These are phyloP conservation scores for Graphilbum fragrans DNA, from an alignment of 2,329 filamentous ascomycete species.

Conservation along the genomic window DNA sequence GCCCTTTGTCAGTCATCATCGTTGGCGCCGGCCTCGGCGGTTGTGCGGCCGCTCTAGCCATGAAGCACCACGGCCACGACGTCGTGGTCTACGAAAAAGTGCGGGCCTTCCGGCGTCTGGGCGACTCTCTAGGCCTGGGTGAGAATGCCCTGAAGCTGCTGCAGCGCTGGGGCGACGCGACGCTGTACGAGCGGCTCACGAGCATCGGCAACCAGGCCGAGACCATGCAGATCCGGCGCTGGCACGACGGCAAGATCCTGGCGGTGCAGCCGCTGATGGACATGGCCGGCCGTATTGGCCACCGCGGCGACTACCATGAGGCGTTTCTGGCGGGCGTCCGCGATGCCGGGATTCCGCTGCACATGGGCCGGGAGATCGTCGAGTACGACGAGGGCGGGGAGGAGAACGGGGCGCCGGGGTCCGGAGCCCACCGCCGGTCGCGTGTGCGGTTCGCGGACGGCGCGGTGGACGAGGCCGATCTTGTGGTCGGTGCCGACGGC, in stretches of 20 bases:
- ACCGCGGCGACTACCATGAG: slow-evolving; percentile 30
- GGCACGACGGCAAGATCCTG: slow-evolving; percentile 32
- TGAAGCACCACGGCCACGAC: slow-evolving; percentile 30
- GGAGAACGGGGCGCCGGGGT: not conserved
- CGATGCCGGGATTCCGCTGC: slow-evolving; percentile 25
- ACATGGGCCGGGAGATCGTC: slow-evolving; percentile 25
- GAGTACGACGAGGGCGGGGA: slow-evolving; percentile 19
- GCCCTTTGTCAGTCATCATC: slow-evolving; percentile 24
- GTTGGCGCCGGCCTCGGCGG: slow-evolving; percentile 37
- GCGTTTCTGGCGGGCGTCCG: slow-evolving; percentile 25
- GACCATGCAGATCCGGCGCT: slow-evolving; percentile 34
- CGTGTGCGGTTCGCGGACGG: slow-evolving; percentile 21
- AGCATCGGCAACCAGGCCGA: slow-evolving; percentile 33
- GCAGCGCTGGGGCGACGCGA: slow-evolving; percentile 27
- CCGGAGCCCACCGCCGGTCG: slow-evolving; percentile 11
- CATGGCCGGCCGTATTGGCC: slow-evolving; percentile 34
- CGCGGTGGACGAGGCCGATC: slow-evolving; percentile 26
- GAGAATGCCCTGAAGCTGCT: slow-evolving; percentile 34
- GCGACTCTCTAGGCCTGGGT: slow-evolving; percentile 31
- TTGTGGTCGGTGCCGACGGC: slow-evolving; percentile 39
- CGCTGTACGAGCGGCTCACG: slow-evolving; percentile 22
- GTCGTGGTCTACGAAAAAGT: slow-evolving; percentile 32
- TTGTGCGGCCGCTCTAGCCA: slow-evolving; percentile 33
- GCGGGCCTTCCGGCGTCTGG: slow-evolving; percentile 26
- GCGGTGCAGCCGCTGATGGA: slow-evolving; percentile 35